Evolutionary conservation across 2,329 filamentous ascomycete species (phyloP).

Genomic region (Microascus cirrosus): DNA sequence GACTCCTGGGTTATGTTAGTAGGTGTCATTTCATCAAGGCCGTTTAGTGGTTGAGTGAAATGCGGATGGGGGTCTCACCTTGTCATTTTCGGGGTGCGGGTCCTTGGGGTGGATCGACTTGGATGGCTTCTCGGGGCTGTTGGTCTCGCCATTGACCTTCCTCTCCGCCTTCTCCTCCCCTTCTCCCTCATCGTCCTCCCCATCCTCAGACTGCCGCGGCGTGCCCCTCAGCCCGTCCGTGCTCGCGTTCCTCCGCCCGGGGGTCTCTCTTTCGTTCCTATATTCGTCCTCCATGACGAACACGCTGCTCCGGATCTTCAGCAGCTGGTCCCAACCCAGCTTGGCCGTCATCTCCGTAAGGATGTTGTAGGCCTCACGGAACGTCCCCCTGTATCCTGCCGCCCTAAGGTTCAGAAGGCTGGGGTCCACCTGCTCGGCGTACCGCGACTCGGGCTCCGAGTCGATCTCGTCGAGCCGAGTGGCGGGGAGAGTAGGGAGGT

Average conservation of each 20-base stretch:
- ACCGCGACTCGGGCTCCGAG: slow-evolving; percentile 73
- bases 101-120: slow-evolving; percentile 69
- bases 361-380: slow-evolving; percentile 87
- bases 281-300: slow-evolving; percentile 99
- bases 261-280: slow-evolving; percentile 69
- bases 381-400: slow-evolving; percentile 85
- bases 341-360: slow-evolving; percentile 92
- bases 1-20: slow-evolving; percentile 37
- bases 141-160: slow-evolving; percentile 26
- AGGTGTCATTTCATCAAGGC: neutral
- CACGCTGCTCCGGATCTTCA: slow-evolving; percentile 90
- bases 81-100: slow-evolving; percentile 64
- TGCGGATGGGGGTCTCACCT: slow-evolving; percentile 32
- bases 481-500: slow-evolving; percentile 77
- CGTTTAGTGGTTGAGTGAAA: neutral
- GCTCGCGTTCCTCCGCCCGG: slow-evolving; percentile 60
- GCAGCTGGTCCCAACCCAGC: slow-evolving; percentile 93
- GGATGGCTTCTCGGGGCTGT: slow-evolving; percentile 61
- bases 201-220: slow-evolving; percentile 46
- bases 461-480: slow-evolving; percentile 93
- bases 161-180: slow-evolving; percentile 14
- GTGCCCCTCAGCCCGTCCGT: slow-evolving; percentile 66
- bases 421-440: slow-evolving; percentile 76
- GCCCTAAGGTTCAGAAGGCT: slow-evolving; percentile 79
- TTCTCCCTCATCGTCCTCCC: slow-evolving; percentile 21